These are phyloP conservation scores for Dendrocalamus sinicus DNA, from an alignment of 176 grass and related monocot species.

Conservation along the genomic window DNA sequence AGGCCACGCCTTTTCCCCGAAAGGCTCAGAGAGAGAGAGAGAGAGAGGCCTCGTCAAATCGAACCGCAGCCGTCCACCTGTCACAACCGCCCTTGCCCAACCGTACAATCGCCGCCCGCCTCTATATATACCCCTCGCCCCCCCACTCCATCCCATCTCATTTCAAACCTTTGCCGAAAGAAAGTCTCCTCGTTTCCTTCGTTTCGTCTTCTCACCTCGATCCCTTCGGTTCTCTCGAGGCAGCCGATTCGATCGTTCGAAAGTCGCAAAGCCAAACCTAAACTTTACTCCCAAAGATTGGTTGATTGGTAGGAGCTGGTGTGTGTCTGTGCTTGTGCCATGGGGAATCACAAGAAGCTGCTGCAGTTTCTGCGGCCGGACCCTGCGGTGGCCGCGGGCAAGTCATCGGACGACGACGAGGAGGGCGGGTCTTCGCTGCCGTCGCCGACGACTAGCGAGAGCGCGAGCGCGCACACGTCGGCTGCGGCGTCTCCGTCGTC, in stretches of 20 bases:
- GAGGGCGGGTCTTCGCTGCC: background rate
- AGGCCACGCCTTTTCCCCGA: background rate
- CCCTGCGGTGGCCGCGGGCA: slow-evolving; percentile 11
- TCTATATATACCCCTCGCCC: slow-evolving; percentile 4
- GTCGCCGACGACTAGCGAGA: slow-evolving; percentile 19
- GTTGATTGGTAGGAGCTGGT: background rate
- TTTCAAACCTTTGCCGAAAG: background rate
- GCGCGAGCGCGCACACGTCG: slow-evolving; percentile 3
- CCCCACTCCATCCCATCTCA: background rate
- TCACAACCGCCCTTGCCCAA: background rate
- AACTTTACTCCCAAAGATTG: background rate
- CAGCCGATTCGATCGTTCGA: background rate
- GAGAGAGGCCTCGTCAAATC: background rate
- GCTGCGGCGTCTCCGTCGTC: slow-evolving; percentile 51
- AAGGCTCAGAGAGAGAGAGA: background rate
- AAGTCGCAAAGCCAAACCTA: no score
- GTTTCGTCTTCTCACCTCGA: background rate
- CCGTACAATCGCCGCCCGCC: background rate
- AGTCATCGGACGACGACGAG: slow-evolving; percentile 31
- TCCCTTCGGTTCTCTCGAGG: background rate
- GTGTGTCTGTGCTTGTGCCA: background rate
- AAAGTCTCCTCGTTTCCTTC: background rate
- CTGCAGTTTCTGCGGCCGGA: slow-evolving; percentile 58
- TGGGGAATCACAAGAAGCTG: slow-evolving; percentile 54
- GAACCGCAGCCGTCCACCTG: slow-evolving; percentile 48